phyloP scores from a whole-genome alignment of 192 early-diverging fungal genomes.

The Linnemannia zychae region DNA sequence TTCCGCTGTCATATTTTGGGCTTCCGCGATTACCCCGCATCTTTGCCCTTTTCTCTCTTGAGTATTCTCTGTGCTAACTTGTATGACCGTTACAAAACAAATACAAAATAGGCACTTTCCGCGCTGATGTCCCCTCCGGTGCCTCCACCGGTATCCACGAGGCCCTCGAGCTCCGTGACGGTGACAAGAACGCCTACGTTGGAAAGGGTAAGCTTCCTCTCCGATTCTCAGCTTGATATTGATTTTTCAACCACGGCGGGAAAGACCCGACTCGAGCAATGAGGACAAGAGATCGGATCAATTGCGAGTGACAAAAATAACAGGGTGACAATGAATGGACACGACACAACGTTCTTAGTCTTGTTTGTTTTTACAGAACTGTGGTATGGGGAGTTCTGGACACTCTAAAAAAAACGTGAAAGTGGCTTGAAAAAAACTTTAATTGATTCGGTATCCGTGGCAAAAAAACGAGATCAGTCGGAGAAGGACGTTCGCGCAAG shows the following conservation, averaged over 20 bases:
- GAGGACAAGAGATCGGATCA: neutral
- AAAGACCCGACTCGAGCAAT: no score
- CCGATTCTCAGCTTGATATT: neutral
- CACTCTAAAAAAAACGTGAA: neutral
- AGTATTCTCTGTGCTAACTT: neutral
- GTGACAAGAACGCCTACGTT: slow-evolving; percentile 83
- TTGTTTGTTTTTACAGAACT: neutral
- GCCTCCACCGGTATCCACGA: slow-evolving; percentile 99
- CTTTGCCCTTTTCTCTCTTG: neutral
- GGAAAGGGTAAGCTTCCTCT: slow-evolving; percentile 86
- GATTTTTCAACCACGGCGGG: neutral
- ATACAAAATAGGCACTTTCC: slow-evolving; percentile 83
- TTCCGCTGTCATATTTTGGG: neutral
- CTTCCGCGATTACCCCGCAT: neutral
- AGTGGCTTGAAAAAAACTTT: neutral
- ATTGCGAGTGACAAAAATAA: neutral
- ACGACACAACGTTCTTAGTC: neutral
- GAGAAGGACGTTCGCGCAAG: neutral
- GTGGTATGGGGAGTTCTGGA: neutral
- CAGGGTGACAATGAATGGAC: neutral
- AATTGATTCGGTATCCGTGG: slow-evolving; percentile 1
- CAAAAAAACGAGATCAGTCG: neutral
- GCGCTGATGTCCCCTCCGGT: slow-evolving; percentile 97
- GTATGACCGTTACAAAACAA: neutral
- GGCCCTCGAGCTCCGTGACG: slow-evolving; percentile 97